Evolutionary conservation across 2,329 filamentous ascomycete species (phyloP), one percentile per base, ranked within the genome.

Genomic region (Diaporthe sp.): DNA sequence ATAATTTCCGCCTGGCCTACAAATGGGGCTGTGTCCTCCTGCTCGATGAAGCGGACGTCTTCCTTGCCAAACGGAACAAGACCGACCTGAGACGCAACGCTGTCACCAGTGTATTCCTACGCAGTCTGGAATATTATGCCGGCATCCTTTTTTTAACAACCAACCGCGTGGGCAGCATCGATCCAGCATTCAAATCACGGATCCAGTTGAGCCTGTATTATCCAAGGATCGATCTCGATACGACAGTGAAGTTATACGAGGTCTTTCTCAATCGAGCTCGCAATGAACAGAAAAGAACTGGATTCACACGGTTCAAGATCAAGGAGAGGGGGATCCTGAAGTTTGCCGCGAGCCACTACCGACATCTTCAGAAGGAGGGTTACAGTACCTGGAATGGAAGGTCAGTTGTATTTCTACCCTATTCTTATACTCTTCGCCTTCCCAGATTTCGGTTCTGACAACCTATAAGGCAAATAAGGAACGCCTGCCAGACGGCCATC

Each of bases 1-100:
- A 87, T 80, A 87, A 87, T 79, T 82, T 89, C 15, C 79, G 84
- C 53, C 83, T 89, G 7, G 88, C 83, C 47, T 85, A 86, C 78
- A 85, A 84, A 8, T 89, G 86, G 80, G 85, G 84, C 27, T 88
- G 85, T 42, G 83, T 91, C 13, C 84, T 90, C 8, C 83, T 91
- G 3, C 83, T 91, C 6, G 89, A 91, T 78, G 90, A 92, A 79
- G 89, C 88, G 3, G 90, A 92, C 73, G 88, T 91, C 32, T 92
- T 90, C 80, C 86, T 92, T 13, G 88, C 91, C 79, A 81, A 85
- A 68, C 88, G 90, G 3, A 81, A 81, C 3, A 79, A 82, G 35
- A 80, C 78, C 32, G 85, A 88, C 77, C 83, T 88, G 59, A 80
- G 79, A 30, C 85, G 86, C 73, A 88, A 88, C 78, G 85, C 84